These are phyloP conservation scores for Botryobasidium botryosum DNA, from an alignment of 768 basidiomycete species.

Conservation along the genomic window DNA sequence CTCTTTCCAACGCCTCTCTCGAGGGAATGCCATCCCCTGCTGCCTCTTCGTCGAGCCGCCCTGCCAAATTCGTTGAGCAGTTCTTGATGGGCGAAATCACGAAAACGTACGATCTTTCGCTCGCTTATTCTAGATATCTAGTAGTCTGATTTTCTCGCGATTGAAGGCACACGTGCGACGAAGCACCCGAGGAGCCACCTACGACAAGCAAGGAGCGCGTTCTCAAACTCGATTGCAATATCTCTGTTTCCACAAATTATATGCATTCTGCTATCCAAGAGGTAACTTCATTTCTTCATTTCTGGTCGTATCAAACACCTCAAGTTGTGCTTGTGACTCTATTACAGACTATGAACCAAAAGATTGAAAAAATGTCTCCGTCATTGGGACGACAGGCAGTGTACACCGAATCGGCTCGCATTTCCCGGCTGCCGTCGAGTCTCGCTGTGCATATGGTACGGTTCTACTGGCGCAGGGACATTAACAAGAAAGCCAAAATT, in stretches of 20 bases:
- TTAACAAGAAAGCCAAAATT: slow-evolving; percentile 87
- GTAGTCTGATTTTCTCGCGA: background rate
- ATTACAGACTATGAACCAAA: slow-evolving; percentile 62
- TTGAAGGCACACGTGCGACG: slow-evolving; percentile 57
- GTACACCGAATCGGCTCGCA: slow-evolving; percentile 64
- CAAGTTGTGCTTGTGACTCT: background rate
- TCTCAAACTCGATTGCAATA: slow-evolving; percentile 87
- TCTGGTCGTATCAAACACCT: slow-evolving; percentile 11
- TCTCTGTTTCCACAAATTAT: slow-evolving; percentile 69
- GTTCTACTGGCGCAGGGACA: slow-evolving; percentile 87
- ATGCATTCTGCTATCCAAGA: slow-evolving; percentile 74
- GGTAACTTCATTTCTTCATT: slow-evolving; percentile 26
- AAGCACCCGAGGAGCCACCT: slow-evolving; percentile 61
- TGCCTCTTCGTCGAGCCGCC: slow-evolving; percentile 16
- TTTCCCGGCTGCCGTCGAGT: slow-evolving; percentile 72
- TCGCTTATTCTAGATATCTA: background rate
- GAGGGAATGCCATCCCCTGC: slow-evolving; percentile 26
- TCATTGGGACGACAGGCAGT: slow-evolving; percentile 62
- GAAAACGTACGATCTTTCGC: slow-evolving; percentile 32
- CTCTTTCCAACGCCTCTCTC: slow-evolving; percentile 40
- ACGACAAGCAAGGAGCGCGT: slow-evolving; percentile 51
- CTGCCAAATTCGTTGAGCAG: slow-evolving; percentile 62
- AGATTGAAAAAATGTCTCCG: slow-evolving; percentile 71
- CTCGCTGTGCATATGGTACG: slow-evolving; percentile 90
- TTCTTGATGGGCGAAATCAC: slow-evolving; percentile 65